Percentiles rank a stretch among this genome's conserved stretches.
These are phyloP conservation scores for Umbelopsis ramanniana DNA, from an alignment of 192 early-diverging fungal genomes.

Conservation along the genomic window DNA sequence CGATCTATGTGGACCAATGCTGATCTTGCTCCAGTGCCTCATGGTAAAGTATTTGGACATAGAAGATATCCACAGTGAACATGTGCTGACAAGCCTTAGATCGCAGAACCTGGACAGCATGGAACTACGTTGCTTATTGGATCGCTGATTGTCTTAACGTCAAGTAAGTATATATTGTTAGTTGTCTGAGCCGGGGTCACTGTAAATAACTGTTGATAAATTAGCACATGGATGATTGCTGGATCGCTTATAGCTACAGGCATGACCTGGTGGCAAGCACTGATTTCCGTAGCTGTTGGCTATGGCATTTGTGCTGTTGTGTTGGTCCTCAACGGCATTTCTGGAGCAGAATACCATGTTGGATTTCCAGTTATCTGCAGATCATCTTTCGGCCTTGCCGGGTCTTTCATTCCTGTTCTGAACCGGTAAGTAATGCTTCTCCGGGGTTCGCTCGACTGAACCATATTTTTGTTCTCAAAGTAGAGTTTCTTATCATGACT, in stretches of 20 bases:
- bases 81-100: not conserved
- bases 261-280: conserved; percentile 27
- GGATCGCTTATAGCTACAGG: conserved; percentile 27
- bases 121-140: conserved; percentile 28
- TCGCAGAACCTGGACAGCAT: conserved; percentile 21
- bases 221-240: conserved; percentile 28
- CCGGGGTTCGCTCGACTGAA: not conserved
- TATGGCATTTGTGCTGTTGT: conserved; percentile 24
- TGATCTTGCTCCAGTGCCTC: conserved; percentile 26
- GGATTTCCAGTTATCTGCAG: conserved; percentile 24
- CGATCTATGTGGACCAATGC: conserved; percentile 16
- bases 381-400: conserved; percentile 21
- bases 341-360: conserved; percentile 28
- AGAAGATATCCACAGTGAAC: no score
- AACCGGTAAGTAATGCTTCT: conserved; percentile 16
- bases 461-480: not conserved
- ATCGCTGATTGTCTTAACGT: conserved; percentile 31
- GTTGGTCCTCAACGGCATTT: conserved; percentile 23
- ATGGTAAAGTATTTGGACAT: not conserved
- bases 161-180: not conserved
- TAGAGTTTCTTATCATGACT: conserved; percentile 1
- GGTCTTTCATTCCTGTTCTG: conserved; percentile 26
- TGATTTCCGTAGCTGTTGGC: conserved; percentile 26
- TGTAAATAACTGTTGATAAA: not conserved
- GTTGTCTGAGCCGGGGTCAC: not conserved